Evolutionary conservation across 257 asterid species (phyloP).

Genomic region (Lavandula angustifolia): DNA sequence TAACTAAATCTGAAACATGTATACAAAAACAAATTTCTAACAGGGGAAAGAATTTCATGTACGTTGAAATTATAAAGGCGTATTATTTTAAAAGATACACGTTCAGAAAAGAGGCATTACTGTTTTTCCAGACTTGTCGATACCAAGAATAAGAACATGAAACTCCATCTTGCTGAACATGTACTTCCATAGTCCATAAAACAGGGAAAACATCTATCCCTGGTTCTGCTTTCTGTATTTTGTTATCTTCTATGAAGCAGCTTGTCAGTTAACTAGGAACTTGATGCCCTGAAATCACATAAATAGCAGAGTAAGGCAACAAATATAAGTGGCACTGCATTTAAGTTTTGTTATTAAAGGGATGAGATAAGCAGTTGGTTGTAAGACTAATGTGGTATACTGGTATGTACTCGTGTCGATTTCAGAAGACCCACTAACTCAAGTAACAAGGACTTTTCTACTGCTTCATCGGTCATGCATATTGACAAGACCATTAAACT

Average conservation of each 20-base stretch:
- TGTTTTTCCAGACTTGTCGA: constrained; percentile 92
- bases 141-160: constrained; percentile 91
- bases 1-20: background rate
- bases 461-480: background rate
- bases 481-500: background rate
- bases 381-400: background rate
- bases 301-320: background rate
- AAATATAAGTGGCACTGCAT: background rate
- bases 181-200: constrained; percentile 81
- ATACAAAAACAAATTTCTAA: too few relatives aligned
- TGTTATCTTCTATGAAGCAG: constrained; percentile 24
- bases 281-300: constrained; percentile 28
- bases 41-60: background rate
- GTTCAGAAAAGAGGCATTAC: constrained; percentile 41
- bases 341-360: background rate
- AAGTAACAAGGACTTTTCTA: constrained; percentile 5
- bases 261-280: constrained; percentile 21
- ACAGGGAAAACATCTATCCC: constrained; percentile 74
- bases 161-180: constrained; percentile 82
- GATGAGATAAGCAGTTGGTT: background rate
- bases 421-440: background rate
- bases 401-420: background rate
- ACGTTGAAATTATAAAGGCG: background rate
- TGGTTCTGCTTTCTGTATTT: constrained; percentile 24
- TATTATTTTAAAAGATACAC: background rate